These are phyloP conservation scores for Leptodermis oblonga DNA, from an alignment of 257 asterid species.

Conservation along the genomic window DNA sequence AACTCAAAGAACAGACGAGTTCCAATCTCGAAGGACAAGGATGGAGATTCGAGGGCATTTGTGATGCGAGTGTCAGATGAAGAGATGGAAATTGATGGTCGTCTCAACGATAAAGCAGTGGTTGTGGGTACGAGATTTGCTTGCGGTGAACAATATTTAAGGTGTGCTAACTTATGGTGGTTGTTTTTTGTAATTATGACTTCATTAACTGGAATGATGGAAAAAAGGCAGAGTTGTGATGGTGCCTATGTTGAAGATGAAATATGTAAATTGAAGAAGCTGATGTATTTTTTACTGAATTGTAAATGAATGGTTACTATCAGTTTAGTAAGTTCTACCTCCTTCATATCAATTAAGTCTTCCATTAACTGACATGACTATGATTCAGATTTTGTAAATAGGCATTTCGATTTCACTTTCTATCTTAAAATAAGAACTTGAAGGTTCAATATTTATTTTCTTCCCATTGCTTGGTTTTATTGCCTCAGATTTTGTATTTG, in stretches of 20 bases:
- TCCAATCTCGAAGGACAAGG: conserved; percentile 32
- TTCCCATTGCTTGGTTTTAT: background rate
- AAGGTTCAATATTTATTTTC: background rate
- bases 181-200: background rate
- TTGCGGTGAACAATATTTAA: conserved; percentile 48
- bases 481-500: background rate
- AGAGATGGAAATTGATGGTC: conserved; percentile 25
- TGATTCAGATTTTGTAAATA: background rate
- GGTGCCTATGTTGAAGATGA: background rate
- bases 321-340: background rate
- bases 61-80: conserved; percentile 48
- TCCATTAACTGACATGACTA: no score
- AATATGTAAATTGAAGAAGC: background rate
- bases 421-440: background rate
- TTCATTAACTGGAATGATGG: background rate
- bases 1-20: conserved; percentile 32
- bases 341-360: no score
- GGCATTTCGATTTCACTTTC: background rate
- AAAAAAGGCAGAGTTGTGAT: background rate
- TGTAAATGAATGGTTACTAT: background rate
- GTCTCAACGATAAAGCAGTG: conserved; percentile 20
- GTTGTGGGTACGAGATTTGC: conserved; percentile 48
- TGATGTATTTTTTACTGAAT: background rate
- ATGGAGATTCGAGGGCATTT: conserved; percentile 38
- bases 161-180: conserved; percentile 35